Conservation (phyloP, 495 filamentous ascomycete species). For the Podospora didyma region DNA sequence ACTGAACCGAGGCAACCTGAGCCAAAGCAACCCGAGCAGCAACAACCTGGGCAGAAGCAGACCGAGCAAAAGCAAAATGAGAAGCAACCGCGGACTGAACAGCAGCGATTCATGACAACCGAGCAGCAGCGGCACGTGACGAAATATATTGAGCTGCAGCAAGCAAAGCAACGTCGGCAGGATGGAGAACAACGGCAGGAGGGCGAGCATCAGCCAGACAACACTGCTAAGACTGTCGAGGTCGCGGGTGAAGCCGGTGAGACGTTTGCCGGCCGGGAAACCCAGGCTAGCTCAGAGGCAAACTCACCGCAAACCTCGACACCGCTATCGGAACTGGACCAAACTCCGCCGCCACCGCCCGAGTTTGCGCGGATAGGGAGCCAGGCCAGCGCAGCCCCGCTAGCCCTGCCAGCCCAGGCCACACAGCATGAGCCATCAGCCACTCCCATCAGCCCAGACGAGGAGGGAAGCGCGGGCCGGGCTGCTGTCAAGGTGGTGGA, state of each 20-base stretch:
- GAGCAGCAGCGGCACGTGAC: too few species aligned
- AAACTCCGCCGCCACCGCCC: not conserved
- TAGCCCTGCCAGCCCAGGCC: not conserved
- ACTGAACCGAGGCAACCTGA: too few species aligned
- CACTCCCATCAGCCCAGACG: not conserved
- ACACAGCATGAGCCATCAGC: not conserved
- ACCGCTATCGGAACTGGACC: not conserved
- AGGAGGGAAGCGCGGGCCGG: too few species aligned
- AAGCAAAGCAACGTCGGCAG: too few species aligned
- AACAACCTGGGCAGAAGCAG: too few species aligned
- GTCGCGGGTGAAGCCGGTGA: not conserved
- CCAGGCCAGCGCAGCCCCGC: not conserved
- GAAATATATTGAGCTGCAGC: too few species aligned
- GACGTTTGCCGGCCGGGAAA: not conserved
- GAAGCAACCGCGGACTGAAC: too few species aligned
- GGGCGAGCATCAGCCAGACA: not conserved
- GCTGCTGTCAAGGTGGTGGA: constrained; percentile 13
- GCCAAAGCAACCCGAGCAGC: too few species aligned
- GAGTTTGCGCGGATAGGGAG: not conserved
- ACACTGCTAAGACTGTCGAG: not conserved
- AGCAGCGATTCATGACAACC: too few species aligned
- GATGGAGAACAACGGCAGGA: too few species aligned
- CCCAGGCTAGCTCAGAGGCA: constrained; percentile 1
- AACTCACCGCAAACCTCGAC: constrained; percentile 5
- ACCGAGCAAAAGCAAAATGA: too few species aligned